Evolutionary conservation across 805 yeast genomes (phyloP), one percentile per base, ranked within the genome.

Genomic region (Kazachstania bromeliacearum): DNA sequence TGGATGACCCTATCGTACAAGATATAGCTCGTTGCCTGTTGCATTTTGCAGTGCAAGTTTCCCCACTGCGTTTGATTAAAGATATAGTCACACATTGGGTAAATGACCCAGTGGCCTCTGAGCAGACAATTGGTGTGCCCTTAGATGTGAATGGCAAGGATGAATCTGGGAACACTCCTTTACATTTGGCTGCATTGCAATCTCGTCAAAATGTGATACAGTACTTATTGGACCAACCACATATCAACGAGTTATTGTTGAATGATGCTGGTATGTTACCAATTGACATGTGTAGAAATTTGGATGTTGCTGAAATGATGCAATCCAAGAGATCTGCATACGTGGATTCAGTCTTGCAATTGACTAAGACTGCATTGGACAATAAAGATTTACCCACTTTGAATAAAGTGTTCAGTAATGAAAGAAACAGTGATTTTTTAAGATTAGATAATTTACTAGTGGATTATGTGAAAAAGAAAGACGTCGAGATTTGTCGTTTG

Each of bases 401-500:
- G 48, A 87, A 83, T 38, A 59, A 62, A 18, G 61, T 89, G 12
- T 63, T 85, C 41, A 65, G 76, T 5, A 71, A 71, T 43, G 85
- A 88, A 4, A 70, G 98, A 43, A 87, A 89, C 18, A 63, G 73
- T 17, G 92, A 85, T 45, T 64, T 88, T 20, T 64, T 92, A 36
- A 95, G 89, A 55, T 80, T 89, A 48, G 89, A 92, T 53, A 85
- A 96, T 0, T 94, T 88, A 1, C 65, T 92, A 35, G 94, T 88
- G 48, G 95, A 85, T 45, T 85, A 85, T 51, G 83, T 88, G 37
- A 71, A 71, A 45, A 73, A 76, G 41, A 77, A 79, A 44, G 94
- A 92, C 53, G 56, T 73, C 16, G 74, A 75, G 34, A 79, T 88
- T 84, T 89, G 89, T 39, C 77, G 78, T 43, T 92, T 95, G 77